A percentile compares a stretch with the other conserved stretches of the same genome.
Conservation (phyloP, 169 alveolate species). For the Plasmodium chabaudi region DNA sequence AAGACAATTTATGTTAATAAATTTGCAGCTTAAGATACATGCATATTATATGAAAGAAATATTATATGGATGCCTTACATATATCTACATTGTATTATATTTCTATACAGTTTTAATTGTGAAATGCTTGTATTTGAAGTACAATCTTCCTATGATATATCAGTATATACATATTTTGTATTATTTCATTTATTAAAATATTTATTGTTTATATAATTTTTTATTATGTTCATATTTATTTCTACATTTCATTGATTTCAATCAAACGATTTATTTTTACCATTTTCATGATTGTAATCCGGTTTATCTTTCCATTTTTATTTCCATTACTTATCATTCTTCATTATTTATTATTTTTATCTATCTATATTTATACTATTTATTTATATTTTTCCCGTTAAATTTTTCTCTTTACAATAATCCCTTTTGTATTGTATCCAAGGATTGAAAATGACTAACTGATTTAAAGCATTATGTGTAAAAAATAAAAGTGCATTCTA, state of each 20-base stretch:
- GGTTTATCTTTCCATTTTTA: background rate
- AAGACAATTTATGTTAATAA: background rate
- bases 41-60: too few relatives aligned
- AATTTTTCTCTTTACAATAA: background rate
- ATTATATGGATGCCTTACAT: too few relatives aligned
- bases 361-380: background rate
- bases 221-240: too few relatives aligned
- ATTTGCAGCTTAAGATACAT: too few relatives aligned
- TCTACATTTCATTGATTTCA: too few relatives aligned
- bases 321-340: background rate
- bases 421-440: background rate
- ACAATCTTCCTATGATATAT: too few relatives aligned
- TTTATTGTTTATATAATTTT: too few relatives aligned
- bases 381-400: background rate
- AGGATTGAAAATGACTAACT: slow-evolving; percentile 17
- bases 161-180: too few relatives aligned
- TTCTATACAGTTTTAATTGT: too few relatives aligned
- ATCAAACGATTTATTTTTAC: background rate
- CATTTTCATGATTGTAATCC: background rate
- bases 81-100: too few relatives aligned
- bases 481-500: slow-evolving; percentile 3
- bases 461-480: slow-evolving; percentile 6
- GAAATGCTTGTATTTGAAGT: too few relatives aligned
- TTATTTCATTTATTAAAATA: too few relatives aligned
- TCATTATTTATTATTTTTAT: background rate